Percentiles rank a stretch among this genome's conserved stretches.
These are phyloP conservation scores for Blastocystis sp. DNA, from an alignment of 352 stramenopile genomes.

Conservation along the genomic window DNA sequence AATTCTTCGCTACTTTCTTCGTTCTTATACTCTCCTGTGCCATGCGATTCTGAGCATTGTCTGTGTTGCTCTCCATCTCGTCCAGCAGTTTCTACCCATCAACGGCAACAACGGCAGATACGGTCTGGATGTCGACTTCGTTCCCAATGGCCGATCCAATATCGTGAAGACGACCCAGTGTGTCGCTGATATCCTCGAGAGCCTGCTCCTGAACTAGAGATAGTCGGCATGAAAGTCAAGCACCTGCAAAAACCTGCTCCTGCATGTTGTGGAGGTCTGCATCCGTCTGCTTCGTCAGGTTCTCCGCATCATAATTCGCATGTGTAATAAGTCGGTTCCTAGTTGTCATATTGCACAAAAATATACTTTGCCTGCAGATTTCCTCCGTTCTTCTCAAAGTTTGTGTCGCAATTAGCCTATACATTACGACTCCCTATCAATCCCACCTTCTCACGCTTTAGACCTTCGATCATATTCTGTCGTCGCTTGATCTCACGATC, in stretches of 20 bases:
- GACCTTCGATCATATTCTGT: conserved; percentile 47
- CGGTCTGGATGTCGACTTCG: conserved; percentile 27
- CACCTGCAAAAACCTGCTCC: conserved; percentile 49
- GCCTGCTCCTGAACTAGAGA: conserved; percentile 35
- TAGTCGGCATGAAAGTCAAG: neutral
- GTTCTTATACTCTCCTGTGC: conserved; percentile 39
- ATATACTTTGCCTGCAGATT: neutral
- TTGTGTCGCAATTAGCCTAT: conserved; percentile 23
- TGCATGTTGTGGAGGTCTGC: conserved; percentile 49
- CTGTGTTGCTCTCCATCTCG: conserved; percentile 43
- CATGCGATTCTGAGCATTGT: conserved; percentile 48
- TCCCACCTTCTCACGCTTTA: conserved; percentile 41
- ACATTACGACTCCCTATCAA: neutral
- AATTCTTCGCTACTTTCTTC: conserved; percentile 55
- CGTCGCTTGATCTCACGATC: conserved; percentile 50
- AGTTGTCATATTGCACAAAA: neutral
- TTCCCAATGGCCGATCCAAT: conserved; percentile 48
- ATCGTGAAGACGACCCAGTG: conserved; percentile 34
- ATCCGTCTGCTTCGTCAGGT: conserved; percentile 49
- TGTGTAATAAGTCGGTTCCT: conserved; percentile 31
- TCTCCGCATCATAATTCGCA: conserved; percentile 26
- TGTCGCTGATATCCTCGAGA: conserved; percentile 49
- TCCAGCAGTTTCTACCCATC: conserved; percentile 49
- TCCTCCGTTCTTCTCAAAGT: conserved; percentile 11
- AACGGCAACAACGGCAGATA: neutral